These are phyloP conservation scores for Domatiomyces catenatus DNA, from an alignment of 2,329 filamentous ascomycete genomes.

Conservation along the genomic window DNA sequence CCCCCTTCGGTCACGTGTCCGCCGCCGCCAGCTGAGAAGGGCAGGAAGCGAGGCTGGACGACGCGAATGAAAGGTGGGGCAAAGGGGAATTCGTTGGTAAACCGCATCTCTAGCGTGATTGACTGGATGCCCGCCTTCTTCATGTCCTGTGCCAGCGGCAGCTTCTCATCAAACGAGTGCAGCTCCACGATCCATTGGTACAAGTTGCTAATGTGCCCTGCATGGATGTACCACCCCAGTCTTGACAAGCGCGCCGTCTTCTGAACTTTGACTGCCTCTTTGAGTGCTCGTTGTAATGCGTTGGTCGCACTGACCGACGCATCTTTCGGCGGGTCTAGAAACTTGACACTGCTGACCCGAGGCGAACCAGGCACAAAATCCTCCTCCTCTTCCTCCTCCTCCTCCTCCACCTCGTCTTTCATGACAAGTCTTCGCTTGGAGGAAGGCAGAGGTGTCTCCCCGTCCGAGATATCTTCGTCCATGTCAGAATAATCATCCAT, in stretches of 20 bases:
- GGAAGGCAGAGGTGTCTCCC: neutral
- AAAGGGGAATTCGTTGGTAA: slow-evolving; percentile 59
- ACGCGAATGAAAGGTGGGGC: slow-evolving; percentile 74
- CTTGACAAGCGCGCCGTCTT: slow-evolving; percentile 43
- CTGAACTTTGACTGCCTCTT: slow-evolving; percentile 49
- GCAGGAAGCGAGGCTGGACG: slow-evolving; percentile 62
- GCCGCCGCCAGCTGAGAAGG: slow-evolving; percentile 58
- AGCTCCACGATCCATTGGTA: slow-evolving; percentile 89
- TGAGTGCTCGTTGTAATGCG: slow-evolving; percentile 49
- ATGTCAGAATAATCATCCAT: slow-evolving; percentile 1
- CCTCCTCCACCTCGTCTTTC: slow-evolving; percentile 12
- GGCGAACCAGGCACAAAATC: slow-evolving; percentile 52
- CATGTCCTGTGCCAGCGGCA: slow-evolving; percentile 65
- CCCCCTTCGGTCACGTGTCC: slow-evolving; percentile 76
- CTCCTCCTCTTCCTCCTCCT: slow-evolving; percentile 29
- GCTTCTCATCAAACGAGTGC: slow-evolving; percentile 56
- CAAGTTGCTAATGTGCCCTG: slow-evolving; percentile 50
- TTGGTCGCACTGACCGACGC: slow-evolving; percentile 47
- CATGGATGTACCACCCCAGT: slow-evolving; percentile 72
- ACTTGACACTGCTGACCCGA: slow-evolving; percentile 44
- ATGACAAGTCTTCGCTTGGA: slow-evolving; percentile 1
- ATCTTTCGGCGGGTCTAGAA: slow-evolving; percentile 51
- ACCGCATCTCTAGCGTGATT: slow-evolving; percentile 68
- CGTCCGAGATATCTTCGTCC: neutral
- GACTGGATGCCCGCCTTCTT: slow-evolving; percentile 44